A percentile compares a stretch with the other conserved stretches of the same genome.
These are phyloP conservation scores for Usnea hakonensis DNA, from an alignment of 495 filamentous ascomycete species.

Conservation along the genomic window DNA sequence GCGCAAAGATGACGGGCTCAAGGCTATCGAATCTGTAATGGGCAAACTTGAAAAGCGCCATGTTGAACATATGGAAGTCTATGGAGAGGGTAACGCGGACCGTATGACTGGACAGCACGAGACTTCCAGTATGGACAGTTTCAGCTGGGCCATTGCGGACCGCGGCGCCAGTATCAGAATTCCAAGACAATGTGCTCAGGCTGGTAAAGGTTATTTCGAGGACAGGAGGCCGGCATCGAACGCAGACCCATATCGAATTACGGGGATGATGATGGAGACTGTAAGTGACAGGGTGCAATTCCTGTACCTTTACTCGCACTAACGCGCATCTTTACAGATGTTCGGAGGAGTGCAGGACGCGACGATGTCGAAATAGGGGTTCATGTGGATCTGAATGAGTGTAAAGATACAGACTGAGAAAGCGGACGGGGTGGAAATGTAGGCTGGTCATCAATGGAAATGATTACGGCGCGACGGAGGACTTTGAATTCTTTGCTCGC, in stretches of 20 bases:
- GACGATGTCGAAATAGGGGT: slow-evolving; percentile 6
- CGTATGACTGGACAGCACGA: slow-evolving; percentile 95
- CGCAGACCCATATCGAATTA: slow-evolving; percentile 94
- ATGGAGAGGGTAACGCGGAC: slow-evolving; percentile 86
- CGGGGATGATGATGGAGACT: slow-evolving; percentile 84
- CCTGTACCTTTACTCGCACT: neutral
- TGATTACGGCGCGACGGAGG: neutral
- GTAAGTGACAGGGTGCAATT: slow-evolving; percentile 12
- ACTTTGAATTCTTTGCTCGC: neutral
- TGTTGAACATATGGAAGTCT: slow-evolving; percentile 92
- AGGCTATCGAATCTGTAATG: slow-evolving; percentile 78
- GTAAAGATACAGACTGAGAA: slow-evolving; percentile 3
- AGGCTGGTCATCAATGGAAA: neutral
- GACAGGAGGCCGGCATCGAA: slow-evolving; percentile 93
- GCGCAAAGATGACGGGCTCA: slow-evolving; percentile 89
- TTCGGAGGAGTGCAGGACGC: slow-evolving; percentile 22
- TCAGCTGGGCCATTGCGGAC: slow-evolving; percentile 93
- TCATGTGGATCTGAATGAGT: neutral
- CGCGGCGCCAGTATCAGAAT: slow-evolving; percentile 92
- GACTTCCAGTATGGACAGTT: slow-evolving; percentile 88
- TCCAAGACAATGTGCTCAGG: slow-evolving; percentile 78
- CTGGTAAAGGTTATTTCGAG: slow-evolving; percentile 98
- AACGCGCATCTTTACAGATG: slow-evolving; percentile 13
- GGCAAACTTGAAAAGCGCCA: slow-evolving; percentile 85
- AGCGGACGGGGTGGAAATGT: neutral